Conservation (phyloP, 345 rosid genomes). For the Rhodomyrtus tomentosa region DNA sequence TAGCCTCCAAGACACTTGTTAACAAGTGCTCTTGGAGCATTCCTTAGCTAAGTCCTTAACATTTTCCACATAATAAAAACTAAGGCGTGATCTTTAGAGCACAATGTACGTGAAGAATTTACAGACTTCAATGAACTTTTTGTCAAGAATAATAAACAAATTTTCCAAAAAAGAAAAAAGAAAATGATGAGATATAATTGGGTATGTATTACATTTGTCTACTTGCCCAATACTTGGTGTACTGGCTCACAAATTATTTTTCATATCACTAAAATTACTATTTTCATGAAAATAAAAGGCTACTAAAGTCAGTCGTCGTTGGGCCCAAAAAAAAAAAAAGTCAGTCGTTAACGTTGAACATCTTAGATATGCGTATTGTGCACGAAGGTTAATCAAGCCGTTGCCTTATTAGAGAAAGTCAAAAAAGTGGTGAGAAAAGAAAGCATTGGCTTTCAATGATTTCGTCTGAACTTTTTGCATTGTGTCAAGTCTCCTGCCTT, state of each 20-base stretch:
- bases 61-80: background rate
- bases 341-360: background rate
- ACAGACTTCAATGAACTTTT: no score
- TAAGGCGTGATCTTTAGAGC: background rate
- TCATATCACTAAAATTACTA: no score
- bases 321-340: no score
- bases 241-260: no score
- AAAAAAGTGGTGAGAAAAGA: background rate
- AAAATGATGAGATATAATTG: no score
- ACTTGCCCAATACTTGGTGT: no score
- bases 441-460: background rate
- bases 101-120: background rate
- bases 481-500: background rate
- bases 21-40: background rate
- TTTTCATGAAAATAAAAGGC: background rate
- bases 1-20: background rate
- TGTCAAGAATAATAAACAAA: no score
- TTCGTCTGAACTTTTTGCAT: background rate
- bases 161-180: no score
- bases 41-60: background rate
- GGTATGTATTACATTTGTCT: no score
- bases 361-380: background rate
- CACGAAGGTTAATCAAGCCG: background rate
- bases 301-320: background rate
- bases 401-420: background rate